Evolutionary conservation across 441 rosid genomes (phyloP).

Genomic region (Populus trichocarpa): DNA sequence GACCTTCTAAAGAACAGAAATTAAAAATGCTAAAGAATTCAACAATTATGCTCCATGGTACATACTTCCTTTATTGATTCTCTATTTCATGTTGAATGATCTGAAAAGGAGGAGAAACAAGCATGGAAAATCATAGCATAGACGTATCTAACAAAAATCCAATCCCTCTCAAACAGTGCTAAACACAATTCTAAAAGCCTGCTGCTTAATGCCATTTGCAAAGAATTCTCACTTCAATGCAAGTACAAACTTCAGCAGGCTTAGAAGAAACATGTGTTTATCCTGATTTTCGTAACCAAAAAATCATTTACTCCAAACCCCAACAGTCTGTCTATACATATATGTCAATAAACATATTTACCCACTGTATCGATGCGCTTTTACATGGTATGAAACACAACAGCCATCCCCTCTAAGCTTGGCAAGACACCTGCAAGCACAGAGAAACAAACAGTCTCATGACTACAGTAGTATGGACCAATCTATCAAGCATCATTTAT

Average conservation of each 20-base stretch:
- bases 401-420: background rate
- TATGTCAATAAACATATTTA: background rate
- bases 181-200: background rate
- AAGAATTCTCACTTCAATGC: background rate
- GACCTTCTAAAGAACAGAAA: background rate
- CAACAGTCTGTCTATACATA: slow-evolving; percentile 10
- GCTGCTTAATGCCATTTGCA: background rate
- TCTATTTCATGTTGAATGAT: background rate
- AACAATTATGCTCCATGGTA: background rate
- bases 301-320: slow-evolving; percentile 6
- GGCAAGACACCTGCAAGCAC: slow-evolving; percentile 20
- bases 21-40: background rate
- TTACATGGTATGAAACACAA: background rate
- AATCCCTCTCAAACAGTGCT: background rate
- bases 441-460: background rate
- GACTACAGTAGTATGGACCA: background rate
- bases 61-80: background rate
- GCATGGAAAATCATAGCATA: background rate
- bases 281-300: slow-evolving; percentile 3
- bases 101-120: background rate
- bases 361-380: background rate
- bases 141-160: background rate
- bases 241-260: background rate
- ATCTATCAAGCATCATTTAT: background rate
- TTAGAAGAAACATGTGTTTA: background rate